Evolutionary conservation across 352 stramenopile genomes (phyloP).

Genomic region (Globisporangium paroecandrum): DNA sequence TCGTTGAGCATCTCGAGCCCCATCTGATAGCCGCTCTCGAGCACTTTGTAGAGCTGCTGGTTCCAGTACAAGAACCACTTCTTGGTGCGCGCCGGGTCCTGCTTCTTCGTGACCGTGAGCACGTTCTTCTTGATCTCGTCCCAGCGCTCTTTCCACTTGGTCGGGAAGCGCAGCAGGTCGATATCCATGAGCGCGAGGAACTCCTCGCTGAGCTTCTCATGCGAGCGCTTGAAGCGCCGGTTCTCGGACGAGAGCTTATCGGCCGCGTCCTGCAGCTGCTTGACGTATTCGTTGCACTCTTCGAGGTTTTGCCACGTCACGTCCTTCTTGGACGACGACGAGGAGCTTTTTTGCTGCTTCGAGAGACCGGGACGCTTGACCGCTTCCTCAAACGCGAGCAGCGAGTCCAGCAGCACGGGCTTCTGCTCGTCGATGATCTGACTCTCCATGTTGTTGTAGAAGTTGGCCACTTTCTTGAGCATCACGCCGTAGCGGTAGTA

Average conservation of each 20-base stretch:
- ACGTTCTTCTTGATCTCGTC: slow-evolving; percentile 81
- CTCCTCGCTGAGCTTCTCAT: slow-evolving; percentile 80
- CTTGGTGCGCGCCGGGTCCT: slow-evolving; percentile 72
- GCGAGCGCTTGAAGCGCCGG: slow-evolving; percentile 83
- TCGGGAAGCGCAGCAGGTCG: slow-evolving; percentile 82
- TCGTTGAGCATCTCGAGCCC: slow-evolving; percentile 94
- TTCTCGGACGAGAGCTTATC: slow-evolving; percentile 91
- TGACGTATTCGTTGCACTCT: slow-evolving; percentile 92
- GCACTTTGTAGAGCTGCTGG: slow-evolving; percentile 93
- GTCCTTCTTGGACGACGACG: slow-evolving; percentile 51
- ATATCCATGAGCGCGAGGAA: slow-evolving; percentile 86
- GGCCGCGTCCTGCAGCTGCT: slow-evolving; percentile 85
- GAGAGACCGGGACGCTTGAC: slow-evolving; percentile 63
- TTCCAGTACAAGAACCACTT: slow-evolving; percentile 95
- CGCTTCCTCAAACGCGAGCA: slow-evolving; percentile 90
- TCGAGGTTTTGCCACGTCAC: slow-evolving; percentile 90
- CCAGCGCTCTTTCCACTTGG: slow-evolving; percentile 87
- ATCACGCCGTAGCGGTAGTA: slow-evolving; percentile 94
- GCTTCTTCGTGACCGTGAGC: slow-evolving; percentile 66
- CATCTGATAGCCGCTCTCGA: slow-evolving; percentile 93
- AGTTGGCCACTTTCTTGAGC: slow-evolving; percentile 95
- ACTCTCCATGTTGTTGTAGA: slow-evolving; percentile 95
- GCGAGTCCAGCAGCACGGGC: slow-evolving; percentile 91
- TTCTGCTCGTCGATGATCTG: slow-evolving; percentile 95
- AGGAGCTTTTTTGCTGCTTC: slow-evolving; percentile 28